These are phyloP conservation scores for Oemleria cerasiformis DNA, from an alignment of 306 rosid species.

Conservation along the genomic window DNA sequence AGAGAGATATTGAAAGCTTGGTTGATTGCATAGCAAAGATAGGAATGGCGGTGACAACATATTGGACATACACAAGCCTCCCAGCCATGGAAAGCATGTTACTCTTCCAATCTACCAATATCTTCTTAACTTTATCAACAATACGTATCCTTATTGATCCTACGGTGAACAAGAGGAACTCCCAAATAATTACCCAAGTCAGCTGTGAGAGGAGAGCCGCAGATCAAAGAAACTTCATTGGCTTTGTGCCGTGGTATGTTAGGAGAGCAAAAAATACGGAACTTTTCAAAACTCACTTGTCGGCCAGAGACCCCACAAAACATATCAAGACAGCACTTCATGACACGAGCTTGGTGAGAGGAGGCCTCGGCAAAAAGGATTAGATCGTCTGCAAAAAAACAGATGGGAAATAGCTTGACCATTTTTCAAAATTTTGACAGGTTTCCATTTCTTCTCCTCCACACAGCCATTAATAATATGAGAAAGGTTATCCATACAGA, in stretches of 20 bases:
- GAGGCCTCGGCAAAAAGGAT: background rate
- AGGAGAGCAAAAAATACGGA: background rate
- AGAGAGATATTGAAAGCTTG: background rate
- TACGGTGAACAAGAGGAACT: background rate
- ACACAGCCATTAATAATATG: background rate
- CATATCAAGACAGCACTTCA: background rate
- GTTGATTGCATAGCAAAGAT: background rate
- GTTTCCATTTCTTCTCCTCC: background rate
- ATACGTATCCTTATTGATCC: too few species aligned
- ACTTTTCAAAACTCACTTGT: background rate
- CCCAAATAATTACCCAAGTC: background rate
- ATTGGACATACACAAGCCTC: background rate
- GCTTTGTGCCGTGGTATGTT: background rate
- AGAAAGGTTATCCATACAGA: background rate
- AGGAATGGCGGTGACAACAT: background rate
- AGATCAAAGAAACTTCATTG: background rate
- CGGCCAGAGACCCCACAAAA: too few species aligned
- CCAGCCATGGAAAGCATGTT: background rate
- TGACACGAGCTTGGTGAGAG: fast-evolving
- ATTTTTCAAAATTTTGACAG: background rate
- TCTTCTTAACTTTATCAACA: background rate
- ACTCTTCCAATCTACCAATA: background rate
- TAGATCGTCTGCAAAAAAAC: background rate
- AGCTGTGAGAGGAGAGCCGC: background rate
- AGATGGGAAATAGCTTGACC: background rate